Percentiles rank a stretch among this genome's conserved stretches.
Conservation (phyloP, 331 rosid species). For the Pyracantha coccinea region DNA sequence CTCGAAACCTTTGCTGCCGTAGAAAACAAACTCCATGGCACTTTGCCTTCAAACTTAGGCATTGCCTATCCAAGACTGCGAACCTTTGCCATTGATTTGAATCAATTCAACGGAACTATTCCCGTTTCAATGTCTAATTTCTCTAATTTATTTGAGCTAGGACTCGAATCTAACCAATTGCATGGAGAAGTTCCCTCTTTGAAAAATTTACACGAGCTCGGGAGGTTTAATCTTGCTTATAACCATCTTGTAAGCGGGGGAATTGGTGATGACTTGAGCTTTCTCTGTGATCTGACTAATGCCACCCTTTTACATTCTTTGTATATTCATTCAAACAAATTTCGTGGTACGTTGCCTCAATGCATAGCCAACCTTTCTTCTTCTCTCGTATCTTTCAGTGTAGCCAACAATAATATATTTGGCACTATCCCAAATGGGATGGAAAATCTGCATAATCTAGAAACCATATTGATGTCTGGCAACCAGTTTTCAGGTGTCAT, state of each 20-base stretch:
- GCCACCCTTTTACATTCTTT: not conserved
- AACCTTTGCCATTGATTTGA: fast-evolving
- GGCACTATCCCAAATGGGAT: not conserved
- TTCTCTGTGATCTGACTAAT: not conserved
- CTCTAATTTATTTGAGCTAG: not conserved
- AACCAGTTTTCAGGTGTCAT: not conserved
- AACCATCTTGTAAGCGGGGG: not conserved
- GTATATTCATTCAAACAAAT: not conserved
- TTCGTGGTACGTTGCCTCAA: not conserved
- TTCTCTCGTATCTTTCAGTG: not conserved
- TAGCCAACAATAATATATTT: not conserved
- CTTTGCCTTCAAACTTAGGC: not conserved
- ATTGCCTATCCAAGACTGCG: not conserved
- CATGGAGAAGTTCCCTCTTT: not conserved
- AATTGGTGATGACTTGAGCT: not conserved
- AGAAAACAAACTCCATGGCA: not conserved
- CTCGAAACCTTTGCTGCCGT: not conserved
- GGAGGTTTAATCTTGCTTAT: fast-evolving
- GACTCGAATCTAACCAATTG: not conserved
- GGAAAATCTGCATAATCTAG: not conserved
- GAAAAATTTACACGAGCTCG: not conserved
- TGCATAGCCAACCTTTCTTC: not conserved
- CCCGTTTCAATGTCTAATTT: not conserved
- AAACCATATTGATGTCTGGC: not conserved
- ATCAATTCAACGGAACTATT: not conserved